Evolutionary conservation across 345 rosid genomes (phyloP), one percentile per base, ranked within the genome.

Genomic region (Salix koriyanagi): DNA sequence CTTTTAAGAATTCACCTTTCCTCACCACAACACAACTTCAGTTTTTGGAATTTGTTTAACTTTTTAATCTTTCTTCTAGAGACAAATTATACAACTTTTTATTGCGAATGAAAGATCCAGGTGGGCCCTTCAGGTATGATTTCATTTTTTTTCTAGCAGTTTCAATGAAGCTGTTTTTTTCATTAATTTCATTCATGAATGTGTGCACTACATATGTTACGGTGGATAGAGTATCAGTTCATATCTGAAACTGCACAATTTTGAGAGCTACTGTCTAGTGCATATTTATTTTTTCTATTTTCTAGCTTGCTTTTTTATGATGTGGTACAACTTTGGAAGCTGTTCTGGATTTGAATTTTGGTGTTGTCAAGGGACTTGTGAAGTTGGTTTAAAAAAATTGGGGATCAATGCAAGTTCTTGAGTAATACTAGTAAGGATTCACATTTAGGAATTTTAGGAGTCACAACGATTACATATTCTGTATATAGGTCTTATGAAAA

Each of bases 121-220:
- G 79, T 72, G 99, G 99, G 26, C 94, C 91, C 70, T 96, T 91
- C 92, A 91, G 99, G 84, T 82, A 15, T 25, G 46, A 58, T 19
- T 34, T 56, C 23, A 46, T 50, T 25, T 75, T 75, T 48, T 10
- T 44, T 36, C 21, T 37, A 13, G 26, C 65, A 15, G 39, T 58
- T 44, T 15, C 46, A 71, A 15, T 39, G 34, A 23, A 56, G 36
- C 56, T 58, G 41, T 30, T 21, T 36, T 66, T 28, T 58, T 15
- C 19, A 48, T 48, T 48, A 16, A 14, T 16, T 48, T 48, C 54
- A 48, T 48, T 48, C 19, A 48, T 8, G 12, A 41, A 9, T 41
- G 12, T 41, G 19, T 48, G 54, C 6, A 14, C 6, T 48, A 4
- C 19, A 1, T 15, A 48, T 48, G 21, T 16, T 48, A 48, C 2